Evolutionary conservation across 441 rosid genomes (phyloP).

Genomic region (Brassica hybrid): DNA sequence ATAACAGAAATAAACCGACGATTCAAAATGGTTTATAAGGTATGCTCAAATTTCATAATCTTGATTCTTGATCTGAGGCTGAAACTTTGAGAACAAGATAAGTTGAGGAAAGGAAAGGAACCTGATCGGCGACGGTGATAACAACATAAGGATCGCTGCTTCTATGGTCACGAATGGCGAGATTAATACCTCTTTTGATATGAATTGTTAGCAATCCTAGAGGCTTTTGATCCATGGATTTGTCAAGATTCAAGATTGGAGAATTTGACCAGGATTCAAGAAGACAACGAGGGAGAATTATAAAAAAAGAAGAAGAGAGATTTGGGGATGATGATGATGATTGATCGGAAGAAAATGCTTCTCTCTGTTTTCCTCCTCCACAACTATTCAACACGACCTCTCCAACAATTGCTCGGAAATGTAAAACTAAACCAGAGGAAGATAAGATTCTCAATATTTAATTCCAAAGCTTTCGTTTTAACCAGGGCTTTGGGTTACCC

Average conservation of each 20-base stretch:
- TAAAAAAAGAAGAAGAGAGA: background rate
- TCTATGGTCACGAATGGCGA: slow-evolving; percentile 53
- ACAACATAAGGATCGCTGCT: slow-evolving; percentile 64
- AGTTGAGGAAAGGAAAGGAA: slow-evolving; percentile 1
- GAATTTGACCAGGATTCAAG: background rate
- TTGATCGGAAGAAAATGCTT: background rate
- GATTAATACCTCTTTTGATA: slow-evolving; percentile 53
- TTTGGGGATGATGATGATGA: background rate
- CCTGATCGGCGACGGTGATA: slow-evolving; percentile 52
- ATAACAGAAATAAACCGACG: too few species aligned
- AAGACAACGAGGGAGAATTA: background rate
- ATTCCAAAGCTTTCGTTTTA: too few species aligned
- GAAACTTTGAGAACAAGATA: background rate
- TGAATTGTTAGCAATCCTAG: slow-evolving; percentile 48
- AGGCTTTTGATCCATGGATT: slow-evolving; percentile 47
- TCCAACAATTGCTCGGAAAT: background rate
- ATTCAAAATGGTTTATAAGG: background rate
- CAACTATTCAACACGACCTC: slow-evolving; percentile 39
- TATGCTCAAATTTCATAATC: background rate
- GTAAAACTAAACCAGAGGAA: background rate
- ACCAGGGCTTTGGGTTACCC: too few species aligned
- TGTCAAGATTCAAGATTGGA: too few species aligned
- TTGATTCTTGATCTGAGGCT: background rate
- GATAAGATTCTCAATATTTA: too few species aligned
- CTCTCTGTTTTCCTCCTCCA: slow-evolving; percentile 16